A percentile compares a stretch with the other conserved stretches of the same genome.
Evolutionary conservation across 306 rosid species (phyloP).

Genomic region (Amphicarpaea edgeworthii): DNA sequence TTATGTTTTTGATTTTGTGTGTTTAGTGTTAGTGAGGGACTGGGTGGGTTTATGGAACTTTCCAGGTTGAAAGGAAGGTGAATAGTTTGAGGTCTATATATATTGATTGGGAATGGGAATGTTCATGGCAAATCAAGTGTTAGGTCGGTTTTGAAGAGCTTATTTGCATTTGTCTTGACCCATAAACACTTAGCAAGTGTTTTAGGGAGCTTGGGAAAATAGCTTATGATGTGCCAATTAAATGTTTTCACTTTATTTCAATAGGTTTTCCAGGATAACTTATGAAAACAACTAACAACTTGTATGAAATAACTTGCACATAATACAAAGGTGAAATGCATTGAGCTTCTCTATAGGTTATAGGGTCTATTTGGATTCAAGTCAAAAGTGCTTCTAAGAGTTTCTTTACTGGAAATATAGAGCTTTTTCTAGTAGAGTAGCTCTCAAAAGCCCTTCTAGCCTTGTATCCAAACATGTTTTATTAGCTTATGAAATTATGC

Average conservation of each 20-base stretch:
- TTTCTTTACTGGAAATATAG: too few species aligned
- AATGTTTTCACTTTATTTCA: neutral
- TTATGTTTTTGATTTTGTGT: slow-evolving; percentile 8
- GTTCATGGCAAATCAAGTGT: neutral
- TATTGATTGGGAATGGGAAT: neutral
- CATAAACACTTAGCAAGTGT: neutral
- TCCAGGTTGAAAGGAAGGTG: neutral
- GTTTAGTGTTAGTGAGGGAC: neutral
- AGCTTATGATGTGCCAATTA: neutral
- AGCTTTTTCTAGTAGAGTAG: too few species aligned
- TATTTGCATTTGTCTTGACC: neutral
- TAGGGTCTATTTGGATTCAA: too few species aligned
- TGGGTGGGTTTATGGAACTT: neutral
- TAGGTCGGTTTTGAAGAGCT: neutral
- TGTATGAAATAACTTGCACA: too few species aligned
- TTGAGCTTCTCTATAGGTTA: neutral
- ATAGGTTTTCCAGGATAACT: neutral
- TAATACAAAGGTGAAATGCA: neutral
- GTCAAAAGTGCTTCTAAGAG: too few species aligned
- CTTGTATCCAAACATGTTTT: too few species aligned
- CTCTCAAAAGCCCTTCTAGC: too few species aligned
- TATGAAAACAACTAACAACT: neutral
- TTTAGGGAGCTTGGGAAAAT: too few species aligned
- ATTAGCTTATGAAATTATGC: too few species aligned
- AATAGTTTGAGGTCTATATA: too few species aligned